Evolutionary conservation across 345 rosid species (phyloP).

Genomic region (Murraya paniculata): DNA sequence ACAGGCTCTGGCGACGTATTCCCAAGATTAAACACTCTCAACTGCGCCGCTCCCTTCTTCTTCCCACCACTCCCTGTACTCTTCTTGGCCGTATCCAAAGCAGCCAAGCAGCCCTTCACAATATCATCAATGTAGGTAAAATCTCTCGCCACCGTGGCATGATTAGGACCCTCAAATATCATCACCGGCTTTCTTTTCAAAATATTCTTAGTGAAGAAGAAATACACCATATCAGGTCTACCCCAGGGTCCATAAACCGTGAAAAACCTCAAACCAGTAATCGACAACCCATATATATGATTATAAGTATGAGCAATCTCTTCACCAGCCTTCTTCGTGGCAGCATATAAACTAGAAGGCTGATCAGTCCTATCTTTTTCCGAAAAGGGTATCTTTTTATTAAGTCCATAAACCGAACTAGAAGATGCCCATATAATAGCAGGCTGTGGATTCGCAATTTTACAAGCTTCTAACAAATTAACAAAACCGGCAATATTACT

Average conservation of each 20-base stretch:
- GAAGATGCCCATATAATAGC: slow-evolving; percentile 59
- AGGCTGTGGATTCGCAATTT: slow-evolving; percentile 46
- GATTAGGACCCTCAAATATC: slow-evolving; percentile 39
- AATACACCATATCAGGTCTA: slow-evolving; percentile 56
- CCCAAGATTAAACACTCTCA: slow-evolving; percentile 31
- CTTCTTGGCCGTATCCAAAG: slow-evolving; percentile 30
- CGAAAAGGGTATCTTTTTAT: slow-evolving; percentile 48
- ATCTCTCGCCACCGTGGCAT: slow-evolving; percentile 42
- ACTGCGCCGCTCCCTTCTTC: slow-evolving; percentile 25
- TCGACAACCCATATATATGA: slow-evolving; percentile 50
- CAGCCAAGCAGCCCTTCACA: slow-evolving; percentile 35
- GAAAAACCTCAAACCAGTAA: slow-evolving; percentile 46
- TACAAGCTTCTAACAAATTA: slow-evolving; percentile 43
- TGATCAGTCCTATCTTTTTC: slow-evolving; percentile 49
- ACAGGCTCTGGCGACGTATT: slow-evolving; percentile 32
- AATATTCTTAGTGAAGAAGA: slow-evolving; percentile 49
- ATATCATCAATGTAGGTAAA: slow-evolving; percentile 44
- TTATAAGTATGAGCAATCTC: slow-evolving; percentile 56
- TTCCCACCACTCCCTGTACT: slow-evolving; percentile 34
- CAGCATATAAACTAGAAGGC: slow-evolving; percentile 53
- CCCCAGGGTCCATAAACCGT: slow-evolving; percentile 59
- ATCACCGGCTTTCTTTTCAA: slow-evolving; percentile 42
- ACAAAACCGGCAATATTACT: slow-evolving; percentile 54
- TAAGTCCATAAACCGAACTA: slow-evolving; percentile 55
- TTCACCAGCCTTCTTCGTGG: slow-evolving; percentile 57